Evolutionary conservation across 805 yeast genomes (phyloP).

Genomic region (Wickerhamiella domercqiae): DNA sequence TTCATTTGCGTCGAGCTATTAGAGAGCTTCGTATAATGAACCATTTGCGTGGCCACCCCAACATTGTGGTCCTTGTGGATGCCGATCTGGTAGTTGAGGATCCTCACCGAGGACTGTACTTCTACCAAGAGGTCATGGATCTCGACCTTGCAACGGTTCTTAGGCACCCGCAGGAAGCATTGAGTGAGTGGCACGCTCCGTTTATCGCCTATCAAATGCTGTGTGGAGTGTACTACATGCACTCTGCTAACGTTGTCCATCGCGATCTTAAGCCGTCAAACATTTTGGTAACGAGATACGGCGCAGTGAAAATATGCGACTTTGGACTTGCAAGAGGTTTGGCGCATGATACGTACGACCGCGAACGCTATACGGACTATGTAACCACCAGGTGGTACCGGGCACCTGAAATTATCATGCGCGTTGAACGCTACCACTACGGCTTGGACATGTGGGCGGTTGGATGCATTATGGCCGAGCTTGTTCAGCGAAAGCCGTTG

Average conservation of each 20-base stretch:
- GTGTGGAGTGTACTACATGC: conserved; percentile 78
- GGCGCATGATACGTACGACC: conserved; percentile 21
- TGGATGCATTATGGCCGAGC: conserved; percentile 80
- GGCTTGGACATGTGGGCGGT: conserved; percentile 83
- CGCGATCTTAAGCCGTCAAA: conserved; percentile 89
- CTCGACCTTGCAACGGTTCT: conserved; percentile 72
- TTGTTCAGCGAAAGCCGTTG: conserved; percentile 64
- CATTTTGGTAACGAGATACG: conserved; percentile 58
- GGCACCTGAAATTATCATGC: conserved; percentile 73
- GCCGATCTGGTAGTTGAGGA: conserved; percentile 48
- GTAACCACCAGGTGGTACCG: conserved; percentile 95
- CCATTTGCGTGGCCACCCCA: conserved; percentile 72
- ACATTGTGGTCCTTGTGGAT: conserved; percentile 60
- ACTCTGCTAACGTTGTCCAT: conserved; percentile 83
- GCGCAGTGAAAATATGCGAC: conserved; percentile 74
- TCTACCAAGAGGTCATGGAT: conserved; percentile 75
- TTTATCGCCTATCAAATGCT: conserved; percentile 64
- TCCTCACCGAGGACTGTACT: conserved; percentile 76
- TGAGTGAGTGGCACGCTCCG: conserved; percentile 73
- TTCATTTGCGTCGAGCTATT: conserved; percentile 61
- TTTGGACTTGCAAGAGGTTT: conserved; percentile 86
- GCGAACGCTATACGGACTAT: conserved; percentile 29
- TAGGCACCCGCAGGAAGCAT: conserved; percentile 37
- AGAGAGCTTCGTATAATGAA: conserved; percentile 72
- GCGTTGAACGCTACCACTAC: conserved; percentile 16